Evolutionary conservation across 495 filamentous ascomycete genomes (phyloP).

Genomic region (Penicillium soppii): DNA sequence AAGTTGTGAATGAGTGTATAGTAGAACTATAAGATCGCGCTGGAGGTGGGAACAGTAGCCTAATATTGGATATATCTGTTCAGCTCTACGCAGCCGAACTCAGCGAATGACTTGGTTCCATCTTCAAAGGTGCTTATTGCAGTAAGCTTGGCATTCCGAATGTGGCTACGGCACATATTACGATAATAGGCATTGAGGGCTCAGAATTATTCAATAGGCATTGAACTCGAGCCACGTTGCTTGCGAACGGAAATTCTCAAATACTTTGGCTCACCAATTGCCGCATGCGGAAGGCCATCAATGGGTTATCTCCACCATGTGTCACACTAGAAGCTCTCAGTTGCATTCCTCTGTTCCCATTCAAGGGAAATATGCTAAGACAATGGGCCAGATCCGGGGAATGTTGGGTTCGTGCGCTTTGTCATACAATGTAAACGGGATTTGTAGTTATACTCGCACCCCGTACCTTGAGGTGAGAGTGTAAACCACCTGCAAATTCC

Average conservation of each 20-base stretch:
- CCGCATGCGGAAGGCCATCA: slow-evolving; percentile 25
- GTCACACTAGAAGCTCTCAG: slow-evolving; percentile 12
- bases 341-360: slow-evolving; percentile 13
- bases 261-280: neutral
- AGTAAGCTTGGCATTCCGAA: neutral
- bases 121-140: neutral
- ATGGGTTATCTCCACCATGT: neutral
- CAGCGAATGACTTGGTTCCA: neutral
- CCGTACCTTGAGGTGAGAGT: neutral
- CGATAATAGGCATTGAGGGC: neutral
- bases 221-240: neutral
- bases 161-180: neutral
- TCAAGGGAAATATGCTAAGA: neutral
- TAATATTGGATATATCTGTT: neutral
- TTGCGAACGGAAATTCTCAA: neutral
- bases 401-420: neutral
- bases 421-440: too few relatives aligned
- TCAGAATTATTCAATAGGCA: neutral
- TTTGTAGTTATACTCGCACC: slow-evolving; percentile 5
- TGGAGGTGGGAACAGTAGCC: neutral
- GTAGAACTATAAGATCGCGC: neutral
- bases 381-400: slow-evolving; percentile 6
- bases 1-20: neutral
- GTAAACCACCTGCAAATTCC: neutral
- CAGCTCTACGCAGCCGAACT: neutral